Base-by-base conservation (phyloP, 2,329 filamentous ascomycete species). In the Aspergillus hortae region DNA sequence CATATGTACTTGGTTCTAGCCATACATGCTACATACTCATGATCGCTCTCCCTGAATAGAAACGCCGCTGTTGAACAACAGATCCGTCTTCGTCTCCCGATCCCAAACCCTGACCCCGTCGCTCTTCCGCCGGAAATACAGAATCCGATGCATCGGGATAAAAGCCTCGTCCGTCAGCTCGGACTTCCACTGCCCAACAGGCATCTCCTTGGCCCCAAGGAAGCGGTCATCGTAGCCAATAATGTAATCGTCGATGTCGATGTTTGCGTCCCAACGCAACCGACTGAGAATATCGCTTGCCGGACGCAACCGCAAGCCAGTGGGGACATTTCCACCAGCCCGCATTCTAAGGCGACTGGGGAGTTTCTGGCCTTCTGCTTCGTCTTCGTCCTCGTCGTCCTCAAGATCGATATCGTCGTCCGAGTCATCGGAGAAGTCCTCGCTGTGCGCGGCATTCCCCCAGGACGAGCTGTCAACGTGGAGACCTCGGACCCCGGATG, bases 131-230 rank as follows among this genome's bases (percentile, higher is more conserved):
- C n/a, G 30, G 23, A 53, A 49, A 17, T 53, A 49, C 17, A 53
- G 23, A 44, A 54, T 54, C 17, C 51, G 51, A 44, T 53, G 51
- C 35, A 45, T 45, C 6, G 51, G 51, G 14, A 53, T 53, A 43
- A 53, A 53, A 2, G 41, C 51, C n/a, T 53, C 51, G 7, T 53
- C 51, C 14, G 51, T 53, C 15, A 49, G 10, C 42, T 53, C 51
- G 4, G 33, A 41, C 36, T 53, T 53, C 51, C 51, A 53, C 15
- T 46, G 46, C 15, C 32, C 41, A 6, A 48, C 48, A 0, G 48
- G 30, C 44, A 51, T 45, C 27, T 54, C 52, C 15, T 33, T 33
- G 17, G 40, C 46, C 5, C 51, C 51, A 2, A 49, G 41, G 33
- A 53, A 53, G 1, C 51, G 46, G 32, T 53, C 51, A 2, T 53